Base-by-base conservation (phyloP, 1,284 basidiomycete species). In the Trametes polyzona region DNA sequence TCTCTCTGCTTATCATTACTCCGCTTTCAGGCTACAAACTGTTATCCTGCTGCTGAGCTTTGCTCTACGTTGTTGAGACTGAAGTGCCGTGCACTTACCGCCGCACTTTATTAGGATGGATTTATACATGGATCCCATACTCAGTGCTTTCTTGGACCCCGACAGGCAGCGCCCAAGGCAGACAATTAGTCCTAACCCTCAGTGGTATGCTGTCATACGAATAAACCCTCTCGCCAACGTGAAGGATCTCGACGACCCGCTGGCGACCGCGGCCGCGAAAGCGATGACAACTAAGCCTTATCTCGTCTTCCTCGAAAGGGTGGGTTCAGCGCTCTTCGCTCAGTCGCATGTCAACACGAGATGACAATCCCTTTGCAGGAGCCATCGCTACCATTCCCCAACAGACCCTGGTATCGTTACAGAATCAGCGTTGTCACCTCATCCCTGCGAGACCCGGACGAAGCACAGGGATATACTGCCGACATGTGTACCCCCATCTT, bases 401-500 rank as follows among this genome's bases (percentile, higher is more conserved):
- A 33, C n/a, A 17, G 16, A 14, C 43, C 43, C 1, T 46, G 43
- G 43, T 46, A 46, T 33, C 24, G 5, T 3, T 39, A 39, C 14
- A 39, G 3, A 7, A 5, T 30, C 4, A 32, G 23, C 23, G 11
- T 14, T 3, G 7, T 46, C 29, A 30, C 11, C 9, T 17, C 43
- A 8, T 32, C 12, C 4, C 11, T 46, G 43, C 43, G 43, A 12
- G 27, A n/a, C 17, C 11, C 17, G 17, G 43, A 46, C 4, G 6
- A 33, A 11, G 29, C n/a, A 4, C 5, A 14, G 7, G 35, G 50
- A 19, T 21, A 42, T 47, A 53, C 53, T 0, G 1, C 54, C 6
- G 54, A 59, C 12, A 54, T 60, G 58, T 52, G 40, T 42, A 33
- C 40, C 11, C 54, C 58, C 11, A 52, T 56, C 24, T 52, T 33